These are phyloP conservation scores for Dendrocalamus sinicus DNA, from an alignment of 176 grass and related monocot genomes.

Conservation along the genomic window DNA sequence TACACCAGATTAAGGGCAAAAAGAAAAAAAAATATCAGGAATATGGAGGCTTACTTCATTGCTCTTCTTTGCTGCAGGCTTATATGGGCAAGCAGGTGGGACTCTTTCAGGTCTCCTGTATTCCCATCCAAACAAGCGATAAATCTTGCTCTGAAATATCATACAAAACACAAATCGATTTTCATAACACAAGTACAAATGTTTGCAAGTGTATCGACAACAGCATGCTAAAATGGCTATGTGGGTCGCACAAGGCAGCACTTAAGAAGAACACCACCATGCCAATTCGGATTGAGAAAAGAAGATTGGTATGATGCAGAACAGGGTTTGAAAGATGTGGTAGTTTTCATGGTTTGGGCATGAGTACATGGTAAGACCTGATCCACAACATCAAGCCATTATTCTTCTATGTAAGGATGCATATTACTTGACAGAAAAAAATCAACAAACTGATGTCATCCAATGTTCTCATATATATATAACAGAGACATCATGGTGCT, in stretches of 20 bases:
- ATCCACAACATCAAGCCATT: not conserved
- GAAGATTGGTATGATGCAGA: not conserved
- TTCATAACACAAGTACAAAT: not conserved
- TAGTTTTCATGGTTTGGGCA: not conserved
- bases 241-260: not conserved
- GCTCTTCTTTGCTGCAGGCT: conserved; percentile 62
- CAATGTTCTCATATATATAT: no score
- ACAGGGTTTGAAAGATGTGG: not conserved
- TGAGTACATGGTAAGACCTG: not conserved
- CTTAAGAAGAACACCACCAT: not conserved
- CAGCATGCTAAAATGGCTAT: not conserved
- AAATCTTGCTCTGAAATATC: conserved; percentile 70
- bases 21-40: conserved; percentile 11
- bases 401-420: not conserved
- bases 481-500: no score
- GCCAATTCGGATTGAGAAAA: not conserved
- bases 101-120: conserved; percentile 79
- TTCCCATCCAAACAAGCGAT: conserved; percentile 89
- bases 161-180: not conserved
- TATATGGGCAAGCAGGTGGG: conserved; percentile 88
- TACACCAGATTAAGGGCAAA: not conserved
- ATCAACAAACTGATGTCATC: not conserved
- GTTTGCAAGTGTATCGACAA: not conserved
- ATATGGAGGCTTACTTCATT: conserved; percentile 49
- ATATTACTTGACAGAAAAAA: not conserved